Evolutionary conservation across 2,329 filamentous ascomycete species (phyloP), one percentile per base, ranked within the genome.

Genomic region (Ascochyta lentis): DNA sequence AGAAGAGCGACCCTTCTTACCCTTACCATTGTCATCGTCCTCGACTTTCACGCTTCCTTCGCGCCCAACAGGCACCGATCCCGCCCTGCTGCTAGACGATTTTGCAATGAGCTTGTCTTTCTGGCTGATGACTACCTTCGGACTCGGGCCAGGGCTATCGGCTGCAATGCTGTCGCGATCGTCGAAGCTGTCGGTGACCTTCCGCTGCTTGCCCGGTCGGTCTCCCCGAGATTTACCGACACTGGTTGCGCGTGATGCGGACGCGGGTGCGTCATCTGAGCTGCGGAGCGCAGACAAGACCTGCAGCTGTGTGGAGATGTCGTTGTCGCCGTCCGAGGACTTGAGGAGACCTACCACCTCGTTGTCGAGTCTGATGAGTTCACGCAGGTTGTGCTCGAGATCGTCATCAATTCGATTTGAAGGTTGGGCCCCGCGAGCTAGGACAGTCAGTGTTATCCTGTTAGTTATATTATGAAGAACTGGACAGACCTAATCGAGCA

Each of bases 21-120:
- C 77, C 72, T 82, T 80, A 49, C 75, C 68, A 60, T 74, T 76
- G 41, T 72, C 75, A 26, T 79, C 77, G 49, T 82, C 80, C 61
- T 82, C 80, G 43, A 76, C 73, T 61, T 83, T 83, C n/a, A 82
- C 80, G 43, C 77, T 79, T n/a, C 78, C 68, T 59, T 83, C 80
- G 33, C 80, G 72, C 13, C 71, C 78, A 46, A 76, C 76, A 13
- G 79, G 76, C 31, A 82, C 79, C 38, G 76, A 79, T 43, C 77
- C 77, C 16, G 72, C 74, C 49, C 75, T 66, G 50, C 73, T 76
- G 23, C 71, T 65, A 41, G 75, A 74, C 39, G 75, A 70, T 64
- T 79, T 77, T 50, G 76, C 74, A 59, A 78, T 74, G 19, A 75
- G 61, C 37, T 73, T 58, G 26, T 73, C 69, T 56, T 74, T 73